A percentile compares a stretch with the other conserved stretches of the same genome.
Evolutionary conservation across 257 asterid species (phyloP).

Genomic region (Solanum appendiculatum): DNA sequence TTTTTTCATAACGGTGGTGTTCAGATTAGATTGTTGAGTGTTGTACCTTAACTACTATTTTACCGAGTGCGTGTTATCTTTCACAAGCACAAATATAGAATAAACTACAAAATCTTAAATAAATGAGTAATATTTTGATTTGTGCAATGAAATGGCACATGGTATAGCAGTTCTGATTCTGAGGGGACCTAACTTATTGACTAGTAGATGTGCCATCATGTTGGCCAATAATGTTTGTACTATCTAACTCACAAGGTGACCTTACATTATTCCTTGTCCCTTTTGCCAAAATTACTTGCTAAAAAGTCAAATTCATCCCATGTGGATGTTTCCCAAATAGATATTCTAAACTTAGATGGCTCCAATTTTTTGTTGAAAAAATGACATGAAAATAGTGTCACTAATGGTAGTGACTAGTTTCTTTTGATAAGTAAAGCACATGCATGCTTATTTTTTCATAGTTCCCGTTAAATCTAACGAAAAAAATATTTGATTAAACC

Average conservation of each 20-base stretch:
- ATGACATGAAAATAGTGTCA: background rate
- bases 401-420: background rate
- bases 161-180: background rate
- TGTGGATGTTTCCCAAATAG: background rate
- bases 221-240: background rate
- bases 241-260: background rate
- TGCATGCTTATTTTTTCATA: background rate
- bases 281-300: background rate
- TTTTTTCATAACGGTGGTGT: background rate
- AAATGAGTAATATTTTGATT: background rate
- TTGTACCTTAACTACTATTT: background rate
- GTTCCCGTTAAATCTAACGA: background rate
- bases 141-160: background rate
- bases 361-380: background rate
- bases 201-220: background rate
- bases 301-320: background rate
- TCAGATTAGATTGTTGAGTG: background rate
- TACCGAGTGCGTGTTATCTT: background rate
- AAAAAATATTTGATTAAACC: background rate
- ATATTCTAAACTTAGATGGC: background rate
- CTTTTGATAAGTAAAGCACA: background rate
- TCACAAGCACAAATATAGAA: background rate
- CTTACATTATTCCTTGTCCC: background rate
- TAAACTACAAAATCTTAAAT: background rate
- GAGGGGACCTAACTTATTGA: background rate